Base-by-base conservation (phyloP, 108 stramenopile genomes). In the Cyclotella baltica region DNA sequence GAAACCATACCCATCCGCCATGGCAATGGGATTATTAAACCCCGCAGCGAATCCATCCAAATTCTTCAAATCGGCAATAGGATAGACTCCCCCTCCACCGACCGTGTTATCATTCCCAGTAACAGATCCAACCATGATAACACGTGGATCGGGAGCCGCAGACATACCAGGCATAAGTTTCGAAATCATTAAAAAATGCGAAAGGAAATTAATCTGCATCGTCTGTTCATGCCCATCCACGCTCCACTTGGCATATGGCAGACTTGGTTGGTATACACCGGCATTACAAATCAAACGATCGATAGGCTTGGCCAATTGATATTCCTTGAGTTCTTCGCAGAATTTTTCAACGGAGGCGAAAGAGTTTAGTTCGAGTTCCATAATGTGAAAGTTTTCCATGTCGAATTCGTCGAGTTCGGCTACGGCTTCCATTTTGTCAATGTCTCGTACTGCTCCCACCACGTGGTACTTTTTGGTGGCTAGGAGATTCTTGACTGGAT, bases 71-170 rank as follows among this genome's bases (percentile, higher is more conserved):
- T 96, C 96, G 30, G 96, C 96, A 73, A 94, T 92, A 38, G 96
- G 96, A 53, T 96, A 96, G 28, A 96, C 96, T 40, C 93, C 93
- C 37, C 96, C 96, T 9, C 96, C 96, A 50, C 96, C 93, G 28
- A 96, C 93, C 15, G 96, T 96, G 77, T 94, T 94, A 79, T 94
- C 93, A 70, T 96, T 96, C 46, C 96, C 96, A 20, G 96, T 96
- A 34, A 96, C 93, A 38, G 88, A 89, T 55, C 96, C 96, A 23
- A 96, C 96, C 87, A 92, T 92, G 43, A 87, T 80, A 33, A 94
- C 83, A 20, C 96, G 78, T 4, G 96, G 81, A 79, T 93, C 92
- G 2, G 85, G 70, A 29, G 92, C 84, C 10, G 83, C 83, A 61
- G 62, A 78, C 92, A 96, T 93, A 27, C 81, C 80, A 2, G 83